Evolutionary conservation across 2,329 filamentous ascomycete species (phyloP), one percentile per base, ranked within the genome.

Genomic region (Aspergillus floridensis): DNA sequence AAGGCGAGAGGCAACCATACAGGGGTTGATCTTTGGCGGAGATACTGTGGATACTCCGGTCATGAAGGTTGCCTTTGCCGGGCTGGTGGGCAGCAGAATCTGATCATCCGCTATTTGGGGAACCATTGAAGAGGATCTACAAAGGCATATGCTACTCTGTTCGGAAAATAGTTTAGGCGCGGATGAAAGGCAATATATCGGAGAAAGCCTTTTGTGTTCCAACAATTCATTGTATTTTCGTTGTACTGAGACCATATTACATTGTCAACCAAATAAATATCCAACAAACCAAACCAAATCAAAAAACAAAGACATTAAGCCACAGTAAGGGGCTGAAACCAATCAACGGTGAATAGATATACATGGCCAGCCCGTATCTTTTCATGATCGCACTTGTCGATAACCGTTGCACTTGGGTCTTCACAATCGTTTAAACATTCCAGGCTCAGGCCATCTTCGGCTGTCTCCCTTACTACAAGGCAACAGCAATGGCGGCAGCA

Each of bases 391-490:
- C 38, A 19, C 38, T 44, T 44, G 16, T 44, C 38, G 38, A 44
- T 19, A 19, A 44, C 38, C 38, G 16, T 44, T 35, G 51, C 38
- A 12, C 35, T 53, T 44, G 19, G 21, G 14, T n/a, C 22, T 35
- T 53, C 51, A 29, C 51, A 44, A 35, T 53, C 35, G 14, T 46
- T 53, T 22, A 38, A 46, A 21, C 21, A n/a, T 41, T 41, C 21
- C 32, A 53, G 3, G 35, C 16, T 41, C 16, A 8, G 11, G n/a
- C 12, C 50, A n/a, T 24, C 41, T 41, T 31, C 41, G 38, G 24
- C 24, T 21, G 49, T 19, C 24, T 19, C 48, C 46, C 56, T 63
- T 63, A 63, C 56, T 63, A 63, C 56, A 61, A 26, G 41, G 59
- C 61, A 46, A 57, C 50, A 19, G 53, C 53, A 38, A 63, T 38